Conservation (phyloP, 1,139 yeast genomes). For the Yamadazyma diospyri region DNA sequence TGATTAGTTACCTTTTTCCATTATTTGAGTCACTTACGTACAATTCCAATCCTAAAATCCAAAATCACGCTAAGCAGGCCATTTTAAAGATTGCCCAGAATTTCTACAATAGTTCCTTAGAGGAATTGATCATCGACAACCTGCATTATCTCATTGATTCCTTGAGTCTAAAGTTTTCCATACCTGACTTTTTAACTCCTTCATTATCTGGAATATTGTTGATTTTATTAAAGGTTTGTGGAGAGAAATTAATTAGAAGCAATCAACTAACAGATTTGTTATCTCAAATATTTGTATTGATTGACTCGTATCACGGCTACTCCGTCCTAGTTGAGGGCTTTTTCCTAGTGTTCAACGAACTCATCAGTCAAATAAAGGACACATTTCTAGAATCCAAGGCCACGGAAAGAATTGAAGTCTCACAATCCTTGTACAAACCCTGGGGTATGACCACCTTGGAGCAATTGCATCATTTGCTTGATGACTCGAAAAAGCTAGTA, state of each 20-base stretch:
- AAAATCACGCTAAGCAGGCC: slow-evolving; percentile 27
- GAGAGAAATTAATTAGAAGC: slow-evolving; percentile 50
- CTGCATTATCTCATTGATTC: slow-evolving; percentile 80
- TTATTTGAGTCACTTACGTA: slow-evolving; percentile 34
- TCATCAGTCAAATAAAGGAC: slow-evolving; percentile 51
- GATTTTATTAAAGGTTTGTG: slow-evolving; percentile 66
- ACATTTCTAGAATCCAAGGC: slow-evolving; percentile 25
- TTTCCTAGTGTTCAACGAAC: slow-evolving; percentile 65
- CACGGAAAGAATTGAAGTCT: slow-evolving; percentile 1
- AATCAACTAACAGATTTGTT: slow-evolving; percentile 71
- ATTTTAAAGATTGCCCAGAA: slow-evolving; percentile 41
- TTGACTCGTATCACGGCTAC: slow-evolving; percentile 86
- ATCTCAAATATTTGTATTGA: slow-evolving; percentile 65
- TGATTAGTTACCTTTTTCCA: slow-evolving; percentile 32
- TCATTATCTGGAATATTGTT: slow-evolving; percentile 67
- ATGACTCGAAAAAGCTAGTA: slow-evolving; percentile 32
- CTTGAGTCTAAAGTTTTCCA: slow-evolving; percentile 62
- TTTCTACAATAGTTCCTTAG: slow-evolving; percentile 57
- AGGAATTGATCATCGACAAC: slow-evolving; percentile 56
- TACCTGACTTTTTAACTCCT: slow-evolving; percentile 65
- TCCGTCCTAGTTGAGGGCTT: slow-evolving; percentile 67
- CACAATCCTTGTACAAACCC: slow-evolving; percentile 31
- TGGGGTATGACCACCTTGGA: slow-evolving; percentile 51
- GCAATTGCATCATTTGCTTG: slow-evolving; percentile 39
- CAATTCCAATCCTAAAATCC: slow-evolving; percentile 25